These are phyloP conservation scores for Escallonia herrerae DNA, from an alignment of 129 eudicot genomes.

Conservation along the genomic window DNA sequence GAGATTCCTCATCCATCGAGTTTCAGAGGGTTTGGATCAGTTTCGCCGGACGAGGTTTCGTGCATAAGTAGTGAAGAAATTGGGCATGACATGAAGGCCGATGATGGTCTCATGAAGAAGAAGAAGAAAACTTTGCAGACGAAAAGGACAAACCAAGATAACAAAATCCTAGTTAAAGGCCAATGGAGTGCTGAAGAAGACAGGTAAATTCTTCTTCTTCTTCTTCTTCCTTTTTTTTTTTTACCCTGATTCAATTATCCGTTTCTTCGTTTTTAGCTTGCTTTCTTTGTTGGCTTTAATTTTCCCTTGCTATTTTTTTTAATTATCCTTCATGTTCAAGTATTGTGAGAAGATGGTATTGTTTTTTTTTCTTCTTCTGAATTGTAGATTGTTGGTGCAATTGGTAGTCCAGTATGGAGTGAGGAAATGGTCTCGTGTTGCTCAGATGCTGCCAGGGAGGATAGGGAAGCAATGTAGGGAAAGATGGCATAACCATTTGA, in stretches of 20 bases:
- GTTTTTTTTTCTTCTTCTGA: not conserved
- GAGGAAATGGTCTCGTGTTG: constrained; percentile 55
- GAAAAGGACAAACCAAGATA: constrained; percentile 14
- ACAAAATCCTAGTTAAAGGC: constrained; percentile 33
- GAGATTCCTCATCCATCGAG: constrained; percentile 9
- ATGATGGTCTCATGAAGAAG: constrained; percentile 10
- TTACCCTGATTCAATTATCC: not conserved
- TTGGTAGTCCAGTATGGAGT: constrained; percentile 48
- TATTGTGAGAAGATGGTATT: not conserved
- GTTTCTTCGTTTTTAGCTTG: not conserved
- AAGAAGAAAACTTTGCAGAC: constrained; percentile 5
- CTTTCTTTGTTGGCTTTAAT: not conserved
- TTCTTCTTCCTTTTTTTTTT: not conserved
- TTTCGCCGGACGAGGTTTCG: constrained; percentile 15
- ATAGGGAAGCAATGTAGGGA: constrained; percentile 77
- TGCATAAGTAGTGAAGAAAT: constrained; percentile 8
- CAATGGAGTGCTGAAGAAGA: constrained; percentile 57
- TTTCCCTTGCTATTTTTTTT: not conserved
- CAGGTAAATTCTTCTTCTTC: constrained; percentile 23
- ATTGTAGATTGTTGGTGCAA: constrained; percentile 37
- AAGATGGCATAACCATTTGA: constrained; percentile 75
- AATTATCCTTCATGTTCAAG: not conserved
- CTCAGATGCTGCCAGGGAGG: constrained; percentile 62
- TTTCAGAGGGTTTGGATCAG: constrained; percentile 18
- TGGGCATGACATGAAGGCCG: constrained; percentile 14